Evolutionary conservation across 306 rosid species (phyloP).

Genomic region (Corylus americana): DNA sequence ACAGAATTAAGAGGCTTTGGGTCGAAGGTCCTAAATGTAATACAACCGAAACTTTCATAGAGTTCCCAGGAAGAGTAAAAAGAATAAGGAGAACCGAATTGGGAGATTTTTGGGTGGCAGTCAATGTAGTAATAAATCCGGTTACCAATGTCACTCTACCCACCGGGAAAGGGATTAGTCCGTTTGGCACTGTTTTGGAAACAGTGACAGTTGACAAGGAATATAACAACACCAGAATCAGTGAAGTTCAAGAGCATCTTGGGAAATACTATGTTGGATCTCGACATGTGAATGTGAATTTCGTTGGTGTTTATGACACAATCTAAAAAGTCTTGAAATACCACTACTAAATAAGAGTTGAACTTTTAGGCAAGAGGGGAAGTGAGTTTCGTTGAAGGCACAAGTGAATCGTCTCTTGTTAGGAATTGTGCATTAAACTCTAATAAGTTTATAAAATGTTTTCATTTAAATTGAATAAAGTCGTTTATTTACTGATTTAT

Average conservation of each 20-base stretch:
- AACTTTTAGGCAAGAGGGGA: too few relatives aligned
- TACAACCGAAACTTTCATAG: slow-evolving; percentile 21
- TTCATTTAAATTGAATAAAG: too few relatives aligned
- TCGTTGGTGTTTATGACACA: too few relatives aligned
- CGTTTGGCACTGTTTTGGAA: not conserved
- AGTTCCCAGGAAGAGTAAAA: slow-evolving; percentile 23
- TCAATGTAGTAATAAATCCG: slow-evolving; percentile 2
- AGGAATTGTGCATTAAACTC: too few relatives aligned
- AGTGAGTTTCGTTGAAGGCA: too few relatives aligned
- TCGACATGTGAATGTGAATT: too few relatives aligned
- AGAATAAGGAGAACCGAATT: slow-evolving; percentile 31
- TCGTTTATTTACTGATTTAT: too few relatives aligned
- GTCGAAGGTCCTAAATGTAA: not conserved
- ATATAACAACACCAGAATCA: not conserved
- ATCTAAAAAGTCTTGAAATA: too few relatives aligned
- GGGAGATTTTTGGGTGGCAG: slow-evolving; percentile 41
- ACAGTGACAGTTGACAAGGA: not conserved
- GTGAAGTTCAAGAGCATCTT: not conserved
- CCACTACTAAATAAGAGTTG: too few relatives aligned
- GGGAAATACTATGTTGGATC: too few relatives aligned
- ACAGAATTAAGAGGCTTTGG: not conserved
- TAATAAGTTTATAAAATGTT: too few relatives aligned
- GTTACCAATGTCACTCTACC: not conserved
- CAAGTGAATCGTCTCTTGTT: too few relatives aligned
- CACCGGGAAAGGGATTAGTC: not conserved